phyloP scores from a whole-genome alignment of 129 eudicot genomes.

The Lactuca sativa region DNA sequence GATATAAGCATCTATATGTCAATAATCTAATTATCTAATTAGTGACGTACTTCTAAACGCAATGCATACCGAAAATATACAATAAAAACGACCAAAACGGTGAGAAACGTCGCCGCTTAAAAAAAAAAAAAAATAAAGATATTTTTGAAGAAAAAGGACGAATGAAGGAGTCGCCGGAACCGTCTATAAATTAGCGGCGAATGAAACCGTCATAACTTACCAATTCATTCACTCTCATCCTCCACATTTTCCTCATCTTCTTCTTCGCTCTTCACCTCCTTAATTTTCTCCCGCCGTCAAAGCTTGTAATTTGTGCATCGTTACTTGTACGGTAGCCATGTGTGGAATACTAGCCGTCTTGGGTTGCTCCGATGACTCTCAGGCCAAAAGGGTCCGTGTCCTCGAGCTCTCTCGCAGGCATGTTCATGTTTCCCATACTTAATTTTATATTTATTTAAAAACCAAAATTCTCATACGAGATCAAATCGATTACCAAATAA shows the following conservation, averaged over 20 bases:
- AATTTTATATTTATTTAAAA: neutral
- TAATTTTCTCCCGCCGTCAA: neutral
- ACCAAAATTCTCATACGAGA: neutral
- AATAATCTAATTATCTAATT: too few species aligned
- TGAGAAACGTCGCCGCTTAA: constrained; percentile 33
- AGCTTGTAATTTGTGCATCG: constrained; percentile 6
- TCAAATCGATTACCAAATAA: neutral
- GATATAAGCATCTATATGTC: too few species aligned
- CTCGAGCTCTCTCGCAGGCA: constrained; percentile 99
- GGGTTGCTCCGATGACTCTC: constrained; percentile 94
- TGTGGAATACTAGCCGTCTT: constrained; percentile 91
- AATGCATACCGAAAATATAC: too few species aligned
- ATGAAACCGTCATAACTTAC: constrained; percentile 16
- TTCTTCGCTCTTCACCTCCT: neutral
- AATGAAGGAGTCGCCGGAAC: constrained; percentile 13
- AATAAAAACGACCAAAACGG: neutral
- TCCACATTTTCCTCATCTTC: constrained; percentile 4
- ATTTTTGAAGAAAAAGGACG: neutral
- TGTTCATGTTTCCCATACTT: constrained; percentile 25
- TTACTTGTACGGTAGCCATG: constrained; percentile 40
- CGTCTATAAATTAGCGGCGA: constrained; percentile 36
- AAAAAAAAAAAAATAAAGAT: neutral
- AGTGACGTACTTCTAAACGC: too few species aligned
- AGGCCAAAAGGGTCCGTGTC: constrained; percentile 87
- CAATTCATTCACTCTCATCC: neutral